These are phyloP conservation scores for Alnus glutinosa DNA, from an alignment of 306 rosid species.

Conservation along the genomic window DNA sequence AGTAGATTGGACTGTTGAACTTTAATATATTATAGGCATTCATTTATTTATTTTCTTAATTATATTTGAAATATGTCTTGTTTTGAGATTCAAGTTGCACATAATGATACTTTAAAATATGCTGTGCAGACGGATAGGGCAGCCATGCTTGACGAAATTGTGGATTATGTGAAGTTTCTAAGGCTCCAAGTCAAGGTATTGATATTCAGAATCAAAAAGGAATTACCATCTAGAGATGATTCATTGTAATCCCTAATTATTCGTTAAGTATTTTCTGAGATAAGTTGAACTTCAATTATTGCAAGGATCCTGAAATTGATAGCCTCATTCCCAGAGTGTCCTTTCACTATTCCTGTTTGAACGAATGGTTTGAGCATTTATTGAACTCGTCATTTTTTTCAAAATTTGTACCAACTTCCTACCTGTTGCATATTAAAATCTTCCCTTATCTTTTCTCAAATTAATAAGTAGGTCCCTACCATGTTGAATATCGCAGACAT, in stretches of 20 bases:
- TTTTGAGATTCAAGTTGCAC: background rate
- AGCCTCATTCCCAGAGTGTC: background rate
- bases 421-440: conserved; percentile 18
- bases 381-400: conserved; percentile 18
- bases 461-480: conserved; percentile 30
- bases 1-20: background rate
- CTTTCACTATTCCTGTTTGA: background rate
- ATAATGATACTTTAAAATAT: conserved; percentile 12
- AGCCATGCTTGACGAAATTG: conserved; percentile 96
- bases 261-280: conserved; percentile 1
- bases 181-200: conserved; percentile 98
- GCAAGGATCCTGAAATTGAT: background rate
- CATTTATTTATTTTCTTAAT: background rate
- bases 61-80: background rate
- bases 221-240: conserved; percentile 16
- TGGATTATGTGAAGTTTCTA: conserved; percentile 94
- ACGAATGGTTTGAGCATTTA: background rate
- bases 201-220: conserved; percentile 10
- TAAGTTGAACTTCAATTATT: conserved; percentile 7
- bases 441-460: conserved; percentile 13
- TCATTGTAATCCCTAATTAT: background rate
- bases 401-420: conserved; percentile 24
- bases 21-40: background rate
- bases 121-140: conserved; percentile 86
- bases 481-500: conserved; percentile 25